These are phyloP conservation scores for Liquidambar formosana DNA, from an alignment of 164 flowering plant genomes.

Conservation along the genomic window DNA sequence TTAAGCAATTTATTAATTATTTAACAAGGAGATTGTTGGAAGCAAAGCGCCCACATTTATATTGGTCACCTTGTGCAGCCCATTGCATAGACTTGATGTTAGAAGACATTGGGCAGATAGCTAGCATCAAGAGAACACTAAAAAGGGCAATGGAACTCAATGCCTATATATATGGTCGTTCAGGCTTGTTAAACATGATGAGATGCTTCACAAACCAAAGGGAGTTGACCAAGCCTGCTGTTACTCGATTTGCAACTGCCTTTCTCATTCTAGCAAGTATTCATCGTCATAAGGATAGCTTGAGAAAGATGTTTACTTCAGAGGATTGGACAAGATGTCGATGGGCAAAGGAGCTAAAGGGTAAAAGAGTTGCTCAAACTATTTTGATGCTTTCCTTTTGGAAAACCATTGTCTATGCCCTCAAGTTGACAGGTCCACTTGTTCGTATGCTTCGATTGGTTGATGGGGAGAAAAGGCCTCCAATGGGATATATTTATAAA, in stretches of 20 bases:
- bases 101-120: too few relatives aligned
- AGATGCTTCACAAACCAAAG: too few relatives aligned
- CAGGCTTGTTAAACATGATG: too few relatives aligned
- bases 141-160: constrained; percentile 1
- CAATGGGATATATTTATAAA: constrained; percentile 24
- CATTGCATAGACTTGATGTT: too few relatives aligned
- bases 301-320: neutral
- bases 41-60: too few relatives aligned
- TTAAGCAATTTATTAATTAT: too few relatives aligned
- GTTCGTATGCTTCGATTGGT: constrained; percentile 9
- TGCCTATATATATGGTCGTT: too few relatives aligned
- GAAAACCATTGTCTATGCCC: constrained; percentile 2
- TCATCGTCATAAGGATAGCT: neutral
- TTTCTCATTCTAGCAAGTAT: too few relatives aligned
- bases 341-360: constrained; percentile 2
- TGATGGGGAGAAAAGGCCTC: constrained; percentile 19
- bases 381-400: constrained; percentile 7
- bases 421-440: constrained; percentile 10
- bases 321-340: neutral
- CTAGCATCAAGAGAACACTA: neutral
- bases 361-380: neutral
- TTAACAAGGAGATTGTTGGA: too few relatives aligned
- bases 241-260: too few relatives aligned
- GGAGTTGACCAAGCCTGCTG: too few relatives aligned
- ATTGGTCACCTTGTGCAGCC: too few relatives aligned